Base-by-base conservation (phyloP, 1,139 yeast species). In the Yamadazyma epiphylla region DNA sequence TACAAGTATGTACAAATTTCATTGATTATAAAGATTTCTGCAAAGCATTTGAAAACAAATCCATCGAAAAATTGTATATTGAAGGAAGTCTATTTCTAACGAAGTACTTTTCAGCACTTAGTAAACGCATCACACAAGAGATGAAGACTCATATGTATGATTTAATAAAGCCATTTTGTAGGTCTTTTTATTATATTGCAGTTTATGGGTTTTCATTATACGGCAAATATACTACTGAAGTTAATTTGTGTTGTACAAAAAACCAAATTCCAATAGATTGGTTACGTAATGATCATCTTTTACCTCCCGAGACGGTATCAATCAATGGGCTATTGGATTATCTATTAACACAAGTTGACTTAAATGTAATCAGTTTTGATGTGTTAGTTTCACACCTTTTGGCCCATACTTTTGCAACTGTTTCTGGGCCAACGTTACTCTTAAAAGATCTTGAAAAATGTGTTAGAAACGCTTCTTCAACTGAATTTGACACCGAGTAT, bases 151-250 rank as follows among this genome's bases (percentile, higher is more conserved):
- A 19, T 19, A 8, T 32, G 13, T 15, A n/a, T 10, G 19, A 27
- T 7, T 13, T 13, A 5, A 9, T 16, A 5, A 17, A n/a, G 11
- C 36, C 30, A 16, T 20, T 24, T 22, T 32, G 36, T 27, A 32
- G 29, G 15, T 13, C 30, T 9, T 32, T 32, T 13, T 15, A 19
- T 7, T 32, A 32, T 22, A 15, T 32, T 22, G 33, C 36, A 13
- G 19, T 29, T 14, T 32, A 32, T 30, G 36, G 36, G 10, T 32
- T 28, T 16, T 29, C 36, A 21, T 26, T 32, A 19, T 32, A 11
- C 26, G 33, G 30, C 4, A 32, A 32, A 24, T 32, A 26, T 22
- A 13, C 29, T 9, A 26, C 25, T n/a, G 36, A 32, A 19, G 19
- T 32, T 11, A 30, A 32, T 20, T 9, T 21, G n/a, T 9, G 30